Base-by-base conservation (phyloP, 2,329 filamentous ascomycete genomes). In the Colletotrichum abscissum region DNA sequence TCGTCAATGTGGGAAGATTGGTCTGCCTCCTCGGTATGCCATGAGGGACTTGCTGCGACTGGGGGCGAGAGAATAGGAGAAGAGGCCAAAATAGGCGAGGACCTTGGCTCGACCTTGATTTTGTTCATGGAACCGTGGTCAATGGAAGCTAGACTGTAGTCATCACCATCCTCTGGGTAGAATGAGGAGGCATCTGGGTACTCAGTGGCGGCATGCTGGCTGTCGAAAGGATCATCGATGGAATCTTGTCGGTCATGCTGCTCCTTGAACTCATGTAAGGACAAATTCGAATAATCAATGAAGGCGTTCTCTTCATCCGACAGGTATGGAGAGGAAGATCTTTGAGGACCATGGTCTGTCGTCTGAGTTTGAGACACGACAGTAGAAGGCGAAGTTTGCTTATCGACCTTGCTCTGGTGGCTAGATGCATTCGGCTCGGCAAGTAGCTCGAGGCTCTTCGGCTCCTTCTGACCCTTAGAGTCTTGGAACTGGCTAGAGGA, bases 1-100 rank as follows among this genome's bases (percentile, higher is more conserved):
- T 74, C 64, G 33, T 74, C 72, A 22, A 73, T 14, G 14, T 74
- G 72, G 26, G 72, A 22, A 49, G 42, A 54, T 16, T 52, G 69
- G 9, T 38, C 7, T n/a, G 11, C 4, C 26, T 64, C 52, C 26
- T 67, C 60, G 11, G 62, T n/a, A 12, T 49, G n/a, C 14, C 42
- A 16, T 28, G 58, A 38, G 5, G 35, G 24, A 58, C 66, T 57
- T n/a, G 66, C n/a, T 14, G 62, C 38, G 3, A 56, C 12, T 1
- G 60, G 64, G 4, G 73, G 64, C 16, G 55, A 58, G 5, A 66
- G 64, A n/a, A 19, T 22, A 5, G 70, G 49, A 5, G 56, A 56
- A 14, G 67, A 73, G 19, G 56, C 71, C 28, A 73, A 16, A 26
- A 63, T 24, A 6, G 59, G 57, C 14, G 62, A 62, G 19, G 65